phyloP scores from a whole-genome alignment of 306 rosid genomes.

The Medicago lupulina region DNA sequence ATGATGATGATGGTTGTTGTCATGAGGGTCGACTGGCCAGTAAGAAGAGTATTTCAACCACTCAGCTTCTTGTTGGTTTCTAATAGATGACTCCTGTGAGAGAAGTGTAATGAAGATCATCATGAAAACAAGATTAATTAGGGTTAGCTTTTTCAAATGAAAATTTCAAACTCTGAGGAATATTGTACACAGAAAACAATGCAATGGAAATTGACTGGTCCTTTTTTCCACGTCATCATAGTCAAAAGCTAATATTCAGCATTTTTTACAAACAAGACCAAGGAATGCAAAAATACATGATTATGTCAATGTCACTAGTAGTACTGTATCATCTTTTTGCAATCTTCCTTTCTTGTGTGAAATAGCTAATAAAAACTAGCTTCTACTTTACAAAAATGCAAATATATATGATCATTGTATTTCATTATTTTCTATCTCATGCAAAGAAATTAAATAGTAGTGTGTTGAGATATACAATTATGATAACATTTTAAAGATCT shows the following conservation, averaged over 20 bases:
- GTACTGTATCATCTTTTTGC: neutral
- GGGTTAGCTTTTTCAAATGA: constrained; percentile 35
- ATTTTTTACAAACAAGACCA: constrained; percentile 1
- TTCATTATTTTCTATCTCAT: too few species aligned
- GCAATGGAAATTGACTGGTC: constrained; percentile 1
- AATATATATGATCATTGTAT: neutral
- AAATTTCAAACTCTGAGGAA: constrained; percentile 14
- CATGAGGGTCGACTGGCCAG: constrained; percentile 83
- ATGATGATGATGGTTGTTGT: constrained; percentile 56
- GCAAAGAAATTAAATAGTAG: too few species aligned
- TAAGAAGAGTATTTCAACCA: constrained; percentile 96
- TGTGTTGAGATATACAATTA: neutral
- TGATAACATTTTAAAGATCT: neutral
- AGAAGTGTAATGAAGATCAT: neutral
- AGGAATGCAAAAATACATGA: constrained; percentile 17
- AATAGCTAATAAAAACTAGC: too few species aligned
- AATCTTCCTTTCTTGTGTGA: neutral
- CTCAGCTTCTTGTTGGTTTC: constrained; percentile 82
- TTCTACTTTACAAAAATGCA: too few species aligned
- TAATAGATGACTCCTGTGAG: constrained; percentile 73
- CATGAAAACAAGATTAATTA: constrained; percentile 2
- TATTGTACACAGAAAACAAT: constrained; percentile 9
- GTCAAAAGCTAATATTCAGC: constrained; percentile 31
- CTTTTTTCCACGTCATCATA: constrained; percentile 32
- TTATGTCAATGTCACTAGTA: constrained; percentile 11